phyloP scores from a whole-genome alignment of 805 yeast species.

The Metschnikowia lunata region DNA sequence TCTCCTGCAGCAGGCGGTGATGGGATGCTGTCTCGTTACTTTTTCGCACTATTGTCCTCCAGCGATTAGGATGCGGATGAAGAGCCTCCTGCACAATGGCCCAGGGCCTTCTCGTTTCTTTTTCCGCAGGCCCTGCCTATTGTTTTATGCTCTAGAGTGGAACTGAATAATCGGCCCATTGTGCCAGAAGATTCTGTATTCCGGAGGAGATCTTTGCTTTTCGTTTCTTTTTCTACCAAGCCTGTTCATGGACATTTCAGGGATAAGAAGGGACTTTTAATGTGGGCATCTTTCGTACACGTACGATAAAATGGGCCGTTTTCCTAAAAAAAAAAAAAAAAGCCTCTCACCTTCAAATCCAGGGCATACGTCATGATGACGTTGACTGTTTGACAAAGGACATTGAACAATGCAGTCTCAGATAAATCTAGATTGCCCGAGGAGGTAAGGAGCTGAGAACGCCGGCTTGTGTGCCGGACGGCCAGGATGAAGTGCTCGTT shows the following conservation, averaged over 20 bases:
- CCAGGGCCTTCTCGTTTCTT: conserved; percentile 3
- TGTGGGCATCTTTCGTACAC: no score
- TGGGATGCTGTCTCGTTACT: conserved; percentile 3
- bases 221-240: not conserved
- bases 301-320: no score
- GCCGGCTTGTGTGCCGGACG: no score
- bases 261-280: not conserved
- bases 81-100: conserved; percentile 2
- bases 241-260: not conserved
- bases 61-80: not conserved
- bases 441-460: not conserved
- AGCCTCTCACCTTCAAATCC: not conserved
- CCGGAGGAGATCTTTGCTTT: not conserved
- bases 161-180: not conserved
- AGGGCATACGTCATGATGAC: conserved; percentile 10
- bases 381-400: not conserved
- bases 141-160: conserved; percentile 4
- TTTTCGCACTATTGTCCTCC: not conserved
- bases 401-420: conserved; percentile 3
- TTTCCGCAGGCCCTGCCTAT: not conserved
- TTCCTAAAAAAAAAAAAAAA: no score
- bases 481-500: no score
- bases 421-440: conserved; percentile 7
- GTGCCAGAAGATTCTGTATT: not conserved
- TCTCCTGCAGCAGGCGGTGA: conserved; percentile 1